Evolutionary conservation across 2,329 filamentous ascomycete genomes (phyloP).

Genomic region (Gyromitra esculenta): DNA sequence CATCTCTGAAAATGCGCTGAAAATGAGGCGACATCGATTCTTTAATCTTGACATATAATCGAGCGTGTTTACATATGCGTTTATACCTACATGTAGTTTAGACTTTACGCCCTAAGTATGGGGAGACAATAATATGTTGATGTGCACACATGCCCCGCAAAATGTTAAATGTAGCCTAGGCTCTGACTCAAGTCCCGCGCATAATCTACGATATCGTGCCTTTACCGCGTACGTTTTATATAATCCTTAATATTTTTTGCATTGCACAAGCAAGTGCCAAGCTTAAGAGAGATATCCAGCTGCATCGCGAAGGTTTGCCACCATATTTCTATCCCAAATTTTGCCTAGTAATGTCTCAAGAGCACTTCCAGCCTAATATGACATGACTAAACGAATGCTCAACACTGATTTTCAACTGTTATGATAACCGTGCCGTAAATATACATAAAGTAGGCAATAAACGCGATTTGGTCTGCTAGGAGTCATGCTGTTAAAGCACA

Average conservation of each 20-base stretch:
- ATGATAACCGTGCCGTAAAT: slow-evolving; percentile 16
- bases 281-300: neutral
- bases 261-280: slow-evolving; percentile 7
- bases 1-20: too few relatives aligned
- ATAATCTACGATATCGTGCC: slow-evolving; percentile 17
- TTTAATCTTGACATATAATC: too few relatives aligned
- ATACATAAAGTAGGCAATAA: slow-evolving; percentile 22
- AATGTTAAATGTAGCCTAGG: slow-evolving; percentile 20
- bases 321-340: neutral
- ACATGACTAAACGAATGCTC: slow-evolving; percentile 7
- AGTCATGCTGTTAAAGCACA: slow-evolving; percentile 32
- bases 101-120: slow-evolving; percentile 2
- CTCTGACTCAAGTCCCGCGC: slow-evolving; percentile 4
- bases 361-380: slow-evolving; percentile 11
- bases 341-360: slow-evolving; percentile 15
- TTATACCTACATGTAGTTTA: neutral
- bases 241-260: neutral
- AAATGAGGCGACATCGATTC: neutral
- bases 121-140: neutral
- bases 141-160: slow-evolving; percentile 26
- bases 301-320: slow-evolving; percentile 11
- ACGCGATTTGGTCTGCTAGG: slow-evolving; percentile 3
- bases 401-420: neutral
- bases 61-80: neutral
- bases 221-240: slow-evolving; percentile 3